Base-by-base conservation (phyloP, 176 grass and related monocot species). In the Neostapfia colusana region DNA sequence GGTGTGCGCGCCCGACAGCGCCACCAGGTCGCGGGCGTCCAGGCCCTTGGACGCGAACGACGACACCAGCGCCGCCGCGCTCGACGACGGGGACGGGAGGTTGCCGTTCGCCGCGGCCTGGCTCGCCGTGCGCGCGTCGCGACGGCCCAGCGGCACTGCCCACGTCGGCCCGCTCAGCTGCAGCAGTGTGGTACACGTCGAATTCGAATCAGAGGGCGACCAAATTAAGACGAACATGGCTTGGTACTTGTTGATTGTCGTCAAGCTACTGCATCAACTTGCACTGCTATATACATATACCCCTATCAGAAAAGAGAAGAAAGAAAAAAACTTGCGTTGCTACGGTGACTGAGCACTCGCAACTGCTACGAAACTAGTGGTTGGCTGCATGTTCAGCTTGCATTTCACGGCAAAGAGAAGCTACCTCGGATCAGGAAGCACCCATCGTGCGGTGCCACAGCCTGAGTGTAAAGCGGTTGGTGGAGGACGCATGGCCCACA, bases 1-100 rank as follows among this genome's bases (percentile, higher is more conserved):
- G 4, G 87, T 87, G 84, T 93, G 90, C 44, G 86, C 87, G 8
- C 91, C 91, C 0, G 91, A 78, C 27, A 93, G 88, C 51, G 70
- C 85, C 44, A 81, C 82, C 88, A 93, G 78, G 67, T 90, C 91
- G 10, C 76, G 82, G n/a, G 78, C 59, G 49, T 66, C 63, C 8
- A 93, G 82, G 2, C 71, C 82, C 79, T 90, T 83, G 48, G 39
- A 77, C 0, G 60, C 26, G 79, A 93, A 90, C 74, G 31, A 1
- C 31, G 31, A 31, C 31, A 31, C 31, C 31, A 31, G 31, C 31
- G 31, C 3, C 31, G 31, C 31, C 31, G 31, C 31, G 31, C 31
- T 31, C 31, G 31, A 31, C 31, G 31, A 17, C 36, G 0, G 75
- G 75, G 0, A 75, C 46, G 0, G 88, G 91, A 93, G 83, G 80